A percentile compares a stretch with the other conserved stretches of the same genome.
Conservation (phyloP, 2,329 filamentous ascomycete genomes). For the Epichloe elymi region DNA sequence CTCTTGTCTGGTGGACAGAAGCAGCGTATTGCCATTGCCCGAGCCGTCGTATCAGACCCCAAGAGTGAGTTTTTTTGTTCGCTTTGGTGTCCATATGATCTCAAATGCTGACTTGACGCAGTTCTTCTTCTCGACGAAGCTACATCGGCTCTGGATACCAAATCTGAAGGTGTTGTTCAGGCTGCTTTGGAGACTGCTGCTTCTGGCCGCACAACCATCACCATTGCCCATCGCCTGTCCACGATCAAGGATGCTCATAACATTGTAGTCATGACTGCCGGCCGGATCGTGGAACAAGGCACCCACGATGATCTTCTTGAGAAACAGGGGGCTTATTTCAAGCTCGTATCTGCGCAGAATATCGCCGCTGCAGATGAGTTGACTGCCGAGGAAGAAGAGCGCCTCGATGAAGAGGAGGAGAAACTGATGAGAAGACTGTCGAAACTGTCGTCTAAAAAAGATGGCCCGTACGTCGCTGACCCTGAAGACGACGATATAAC, state of each 20-base stretch:
- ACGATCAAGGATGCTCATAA: constrained; percentile 92
- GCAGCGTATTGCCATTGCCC: constrained; percentile 88
- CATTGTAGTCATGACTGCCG: constrained; percentile 83
- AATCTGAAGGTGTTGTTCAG: constrained; percentile 88
- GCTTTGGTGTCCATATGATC: not conserved
- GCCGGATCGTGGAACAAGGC: constrained; percentile 84
- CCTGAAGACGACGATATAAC: constrained; percentile 46
- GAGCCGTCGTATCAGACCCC: constrained; percentile 80
- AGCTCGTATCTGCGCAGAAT: constrained; percentile 77
- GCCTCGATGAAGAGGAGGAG: constrained; percentile 36
- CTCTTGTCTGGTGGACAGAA: constrained; percentile 90
- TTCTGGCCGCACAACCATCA: constrained; percentile 81
- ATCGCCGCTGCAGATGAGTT: constrained; percentile 51
- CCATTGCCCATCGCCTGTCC: constrained; percentile 87
- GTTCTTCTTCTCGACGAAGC: constrained; percentile 88
- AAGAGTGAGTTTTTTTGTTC: constrained; percentile 38
- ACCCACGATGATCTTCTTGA: constrained; percentile 70
- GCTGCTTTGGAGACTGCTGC: constrained; percentile 79
- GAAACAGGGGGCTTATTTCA: constrained; percentile 60
- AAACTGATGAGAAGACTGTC: constrained; percentile 31
- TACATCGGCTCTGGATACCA: constrained; percentile 85
- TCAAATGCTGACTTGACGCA: constrained; percentile 10
- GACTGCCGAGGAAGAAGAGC: constrained; percentile 36
- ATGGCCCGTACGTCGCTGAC: constrained; percentile 33
- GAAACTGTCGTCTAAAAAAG: constrained; percentile 25